phyloP scores from a whole-genome alignment of 306 rosid genomes.

The Cucurbita argyrosperma region DNA sequence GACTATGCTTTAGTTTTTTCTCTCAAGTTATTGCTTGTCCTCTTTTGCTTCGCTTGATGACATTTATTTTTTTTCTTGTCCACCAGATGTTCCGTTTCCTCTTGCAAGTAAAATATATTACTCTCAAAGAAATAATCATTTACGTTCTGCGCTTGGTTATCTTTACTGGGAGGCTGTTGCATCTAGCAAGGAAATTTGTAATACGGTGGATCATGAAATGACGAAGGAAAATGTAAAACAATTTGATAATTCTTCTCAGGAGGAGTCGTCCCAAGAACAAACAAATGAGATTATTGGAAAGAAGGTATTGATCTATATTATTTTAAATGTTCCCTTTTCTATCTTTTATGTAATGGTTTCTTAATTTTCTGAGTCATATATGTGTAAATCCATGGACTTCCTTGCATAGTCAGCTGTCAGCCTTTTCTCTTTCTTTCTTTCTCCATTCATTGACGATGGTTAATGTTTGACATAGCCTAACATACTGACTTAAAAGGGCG shows the following conservation, averaged over 20 bases:
- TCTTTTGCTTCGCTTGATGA: conserved; percentile 4
- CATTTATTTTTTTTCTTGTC: conserved; percentile 3
- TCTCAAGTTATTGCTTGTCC: background rate
- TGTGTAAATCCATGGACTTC: background rate
- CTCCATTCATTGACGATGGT: background rate
- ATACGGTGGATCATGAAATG: conserved; percentile 17
- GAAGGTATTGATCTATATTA: conserved; percentile 23
- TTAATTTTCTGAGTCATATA: background rate
- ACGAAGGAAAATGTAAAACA: conserved; percentile 17
- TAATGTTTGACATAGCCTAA: background rate
- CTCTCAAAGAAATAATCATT: conserved; percentile 62
- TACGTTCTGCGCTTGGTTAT: conserved; percentile 53
- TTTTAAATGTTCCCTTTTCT: background rate
- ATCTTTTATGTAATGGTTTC: background rate
- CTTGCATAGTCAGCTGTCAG: background rate
- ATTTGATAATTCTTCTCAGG: conserved; percentile 20
- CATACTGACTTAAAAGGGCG: background rate
- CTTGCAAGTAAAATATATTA: conserved; percentile 83
- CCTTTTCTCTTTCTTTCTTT: too few species aligned
- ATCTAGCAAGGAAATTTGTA: conserved; percentile 33
- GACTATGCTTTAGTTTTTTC: background rate
- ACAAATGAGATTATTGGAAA: conserved; percentile 12
- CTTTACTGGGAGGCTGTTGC: conserved; percentile 45
- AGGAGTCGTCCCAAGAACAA: conserved; percentile 23
- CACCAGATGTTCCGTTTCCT: conserved; percentile 64